phyloP scores from a whole-genome alignment of 139 green algal genomes.

The Micromonas commoda region DNA sequence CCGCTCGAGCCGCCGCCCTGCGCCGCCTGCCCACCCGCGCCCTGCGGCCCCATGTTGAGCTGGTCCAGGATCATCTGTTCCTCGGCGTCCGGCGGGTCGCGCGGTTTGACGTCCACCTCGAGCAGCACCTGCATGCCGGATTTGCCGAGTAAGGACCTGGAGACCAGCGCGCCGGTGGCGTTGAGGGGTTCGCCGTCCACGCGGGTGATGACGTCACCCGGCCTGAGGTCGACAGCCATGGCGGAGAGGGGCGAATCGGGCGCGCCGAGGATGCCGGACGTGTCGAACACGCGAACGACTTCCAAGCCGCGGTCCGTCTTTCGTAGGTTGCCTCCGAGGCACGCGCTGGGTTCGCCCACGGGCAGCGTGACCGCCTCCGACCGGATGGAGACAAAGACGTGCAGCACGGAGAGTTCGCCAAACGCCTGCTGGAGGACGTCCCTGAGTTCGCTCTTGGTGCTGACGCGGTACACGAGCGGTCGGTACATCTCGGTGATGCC shows the following conservation, averaged over 20 bases:
- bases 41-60: no score
- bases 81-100: background rate
- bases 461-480: background rate
- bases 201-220: conserved; percentile 15
- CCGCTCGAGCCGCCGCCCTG: no score
- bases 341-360: background rate
- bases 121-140: conserved; percentile 9
- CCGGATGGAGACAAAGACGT: conserved; percentile 10
- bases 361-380: background rate
- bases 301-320: background rate
- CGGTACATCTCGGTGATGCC: background rate
- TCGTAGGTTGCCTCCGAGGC: background rate
- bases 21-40: no score
- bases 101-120: background rate
- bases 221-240: background rate
- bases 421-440: conserved; percentile 17
- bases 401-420: conserved; percentile 10
- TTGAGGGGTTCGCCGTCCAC: conserved; percentile 15
- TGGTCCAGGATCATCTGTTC: background rate
- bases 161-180: background rate
- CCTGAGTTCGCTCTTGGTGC: conserved; percentile 11
- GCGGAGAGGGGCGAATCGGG: background rate
- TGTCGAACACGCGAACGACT: background rate
- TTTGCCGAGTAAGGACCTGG: background rate
- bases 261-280: background rate